Conservation (phyloP, 2,329 filamentous ascomycete species). For the Aureobasidium lini region DNA sequence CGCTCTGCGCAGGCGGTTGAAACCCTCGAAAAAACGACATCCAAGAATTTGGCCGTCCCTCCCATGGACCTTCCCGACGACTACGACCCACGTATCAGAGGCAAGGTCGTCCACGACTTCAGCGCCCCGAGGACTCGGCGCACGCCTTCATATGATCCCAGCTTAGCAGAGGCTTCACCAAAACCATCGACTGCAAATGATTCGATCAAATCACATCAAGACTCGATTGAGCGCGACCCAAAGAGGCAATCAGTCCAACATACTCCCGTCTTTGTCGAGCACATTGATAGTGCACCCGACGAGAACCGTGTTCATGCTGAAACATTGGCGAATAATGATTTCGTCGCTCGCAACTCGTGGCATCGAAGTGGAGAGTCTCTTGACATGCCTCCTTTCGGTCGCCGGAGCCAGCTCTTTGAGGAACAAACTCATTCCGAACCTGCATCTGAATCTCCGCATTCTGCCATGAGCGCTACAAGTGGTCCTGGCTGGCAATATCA, state of each 20-base stretch:
- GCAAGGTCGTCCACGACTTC: constrained; percentile 58
- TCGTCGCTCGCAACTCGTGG: constrained; percentile 37
- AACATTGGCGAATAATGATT: constrained; percentile 40
- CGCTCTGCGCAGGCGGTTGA: constrained; percentile 42
- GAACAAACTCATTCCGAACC: constrained; percentile 17
- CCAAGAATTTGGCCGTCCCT: constrained; percentile 40
- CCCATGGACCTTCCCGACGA: constrained; percentile 46
- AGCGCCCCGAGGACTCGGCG: constrained; percentile 49
- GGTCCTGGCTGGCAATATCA: neutral
- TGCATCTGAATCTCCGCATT: constrained; percentile 16
- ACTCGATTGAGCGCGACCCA: neutral
- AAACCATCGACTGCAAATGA: neutral
- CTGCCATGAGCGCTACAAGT: constrained; percentile 15
- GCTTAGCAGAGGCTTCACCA: constrained; percentile 2
- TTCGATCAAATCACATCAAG: constrained; percentile 1
- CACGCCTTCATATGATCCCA: constrained; percentile 20
- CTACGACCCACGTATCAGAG: constrained; percentile 56
- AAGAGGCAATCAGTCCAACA: constrained; percentile 31
- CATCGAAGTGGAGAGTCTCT: constrained; percentile 25
- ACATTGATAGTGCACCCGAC: constrained; percentile 49
- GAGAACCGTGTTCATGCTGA: constrained; percentile 39
- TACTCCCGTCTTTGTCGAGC: constrained; percentile 54
- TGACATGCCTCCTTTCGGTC: constrained; percentile 28
- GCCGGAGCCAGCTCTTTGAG: constrained; percentile 27
- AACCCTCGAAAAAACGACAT: constrained; percentile 43